These are phyloP conservation scores for Crucihimalaya himalaica DNA, from an alignment of 345 rosid genomes.

Conservation along the genomic window DNA sequence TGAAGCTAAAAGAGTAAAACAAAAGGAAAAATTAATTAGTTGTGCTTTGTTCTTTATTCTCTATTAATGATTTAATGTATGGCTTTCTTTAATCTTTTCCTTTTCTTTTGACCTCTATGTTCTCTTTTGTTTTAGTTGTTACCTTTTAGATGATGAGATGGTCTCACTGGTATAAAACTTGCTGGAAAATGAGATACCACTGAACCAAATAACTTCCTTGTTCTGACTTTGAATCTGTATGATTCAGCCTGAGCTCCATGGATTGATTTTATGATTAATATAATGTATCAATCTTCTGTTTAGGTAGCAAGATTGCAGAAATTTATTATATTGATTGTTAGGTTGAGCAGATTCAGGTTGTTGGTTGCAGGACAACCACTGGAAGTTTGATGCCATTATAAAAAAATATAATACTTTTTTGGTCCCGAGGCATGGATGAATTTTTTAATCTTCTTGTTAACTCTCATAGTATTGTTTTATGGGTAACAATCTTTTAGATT, in stretches of 20 bases:
- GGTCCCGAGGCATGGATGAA: background rate
- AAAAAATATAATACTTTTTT: background rate
- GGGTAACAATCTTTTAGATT: background rate
- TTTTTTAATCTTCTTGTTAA: background rate
- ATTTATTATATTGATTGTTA: conserved; percentile 25
- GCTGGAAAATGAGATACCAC: conserved; percentile 9
- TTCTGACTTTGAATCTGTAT: background rate
- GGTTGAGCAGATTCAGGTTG: conserved; percentile 32
- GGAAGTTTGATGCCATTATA: conserved; percentile 19
- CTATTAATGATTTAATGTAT: conserved; percentile 17
- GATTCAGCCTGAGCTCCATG: background rate
- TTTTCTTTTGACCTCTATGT: conserved; percentile 16
- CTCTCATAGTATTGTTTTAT: background rate
- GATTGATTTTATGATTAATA: background rate
- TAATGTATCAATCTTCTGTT: conserved; percentile 11
- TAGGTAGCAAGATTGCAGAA: conserved; percentile 33
- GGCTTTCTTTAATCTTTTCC: conserved; percentile 23
- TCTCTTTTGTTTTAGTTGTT: conserved; percentile 31
- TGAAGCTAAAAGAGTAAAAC: conserved; percentile 26
- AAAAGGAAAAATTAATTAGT: conserved; percentile 3
- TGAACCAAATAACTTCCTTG: conserved; percentile 1
- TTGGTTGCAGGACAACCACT: conserved; percentile 38
- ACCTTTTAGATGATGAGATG: conserved; percentile 30
- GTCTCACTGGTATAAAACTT: background rate
- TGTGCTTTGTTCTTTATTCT: conserved; percentile 42